A percentile compares a stretch with the other conserved stretches of the same genome.
Conservation (phyloP, 352 stramenopile genomes). For the Thraustochytrium sp. region DNA sequence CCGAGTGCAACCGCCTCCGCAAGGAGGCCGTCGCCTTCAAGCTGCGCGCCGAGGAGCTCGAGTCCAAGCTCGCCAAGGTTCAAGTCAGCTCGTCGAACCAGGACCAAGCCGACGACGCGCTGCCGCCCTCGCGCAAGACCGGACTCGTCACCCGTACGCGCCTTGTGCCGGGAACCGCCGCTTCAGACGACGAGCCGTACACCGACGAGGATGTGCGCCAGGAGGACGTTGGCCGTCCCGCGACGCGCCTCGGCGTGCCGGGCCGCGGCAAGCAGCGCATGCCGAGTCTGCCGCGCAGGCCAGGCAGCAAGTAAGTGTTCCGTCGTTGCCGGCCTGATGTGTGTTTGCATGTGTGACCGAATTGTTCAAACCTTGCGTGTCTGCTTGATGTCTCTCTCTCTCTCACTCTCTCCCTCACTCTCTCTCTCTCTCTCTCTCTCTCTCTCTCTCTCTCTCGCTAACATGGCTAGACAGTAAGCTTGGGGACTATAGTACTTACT, state of each 20-base stretch:
- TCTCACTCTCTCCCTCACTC: too few relatives aligned
- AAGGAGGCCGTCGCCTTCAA: slow-evolving; percentile 22
- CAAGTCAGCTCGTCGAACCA: background rate
- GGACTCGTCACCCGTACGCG: too few relatives aligned
- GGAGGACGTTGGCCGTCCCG: background rate
- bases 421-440: too few relatives aligned
- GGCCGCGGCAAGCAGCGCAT: background rate
- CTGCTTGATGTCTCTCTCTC: too few relatives aligned
- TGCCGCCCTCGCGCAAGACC: too few relatives aligned
- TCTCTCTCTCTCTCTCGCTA: too few relatives aligned
- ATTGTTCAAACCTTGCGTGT: too few relatives aligned
- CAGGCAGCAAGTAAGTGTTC: background rate
- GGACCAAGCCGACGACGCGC: background rate
- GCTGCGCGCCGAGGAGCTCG: background rate
- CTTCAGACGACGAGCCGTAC: background rate
- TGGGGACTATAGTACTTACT: too few relatives aligned
- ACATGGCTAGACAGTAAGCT: too few relatives aligned
- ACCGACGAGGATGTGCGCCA: background rate
- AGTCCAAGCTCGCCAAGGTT: background rate
- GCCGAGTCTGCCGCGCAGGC: background rate
- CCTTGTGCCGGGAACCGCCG: too few relatives aligned
- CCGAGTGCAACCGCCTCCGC: slow-evolving; percentile 27
- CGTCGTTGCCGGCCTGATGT: too few relatives aligned
- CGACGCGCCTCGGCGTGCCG: background rate
- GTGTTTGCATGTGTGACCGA: too few relatives aligned